Conservation (phyloP, 2,329 filamentous ascomycete species). For the Trichocomaceae sp. region DNA sequence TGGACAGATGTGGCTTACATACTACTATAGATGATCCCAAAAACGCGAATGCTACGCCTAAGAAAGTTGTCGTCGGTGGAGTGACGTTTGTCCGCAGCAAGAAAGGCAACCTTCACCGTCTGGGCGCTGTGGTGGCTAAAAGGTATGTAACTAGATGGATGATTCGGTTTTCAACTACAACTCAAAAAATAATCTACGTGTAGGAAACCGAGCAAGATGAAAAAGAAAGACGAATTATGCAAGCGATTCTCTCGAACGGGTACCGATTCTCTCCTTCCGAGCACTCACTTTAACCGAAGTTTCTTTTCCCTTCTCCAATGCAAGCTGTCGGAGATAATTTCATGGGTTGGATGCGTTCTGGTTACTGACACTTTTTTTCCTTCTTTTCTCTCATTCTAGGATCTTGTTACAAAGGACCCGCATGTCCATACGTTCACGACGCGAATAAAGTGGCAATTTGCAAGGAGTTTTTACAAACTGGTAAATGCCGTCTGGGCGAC, state of each 20-base stretch:
- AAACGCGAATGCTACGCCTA: constrained; percentile 63
- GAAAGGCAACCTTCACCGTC: constrained; percentile 75
- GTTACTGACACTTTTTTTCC: constrained; percentile 26
- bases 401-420: constrained; percentile 73
- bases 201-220: constrained; percentile 45
- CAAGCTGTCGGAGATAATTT: neutral
- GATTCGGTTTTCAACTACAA: constrained; percentile 6
- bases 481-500: constrained; percentile 67
- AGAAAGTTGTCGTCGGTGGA: constrained; percentile 63
- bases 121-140: constrained; percentile 67
- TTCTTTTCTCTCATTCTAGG: constrained; percentile 50
- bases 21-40: constrained; percentile 48
- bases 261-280: constrained; percentile 34
- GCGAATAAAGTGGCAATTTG: constrained; percentile 81
- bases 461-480: constrained; percentile 76
- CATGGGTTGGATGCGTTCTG: neutral
- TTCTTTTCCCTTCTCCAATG: constrained; percentile 17
- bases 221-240: constrained; percentile 68
- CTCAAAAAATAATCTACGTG: constrained; percentile 17
- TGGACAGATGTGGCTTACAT: constrained; percentile 40
- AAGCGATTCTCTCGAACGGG: constrained; percentile 55
- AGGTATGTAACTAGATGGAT: constrained; percentile 51
- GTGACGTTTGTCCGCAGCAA: constrained; percentile 82
- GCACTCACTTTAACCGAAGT: neutral
- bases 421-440: constrained; percentile 78